These are phyloP conservation scores for Sporisorium graminicola DNA, from an alignment of 1,284 basidiomycete genomes.

Conservation along the genomic window DNA sequence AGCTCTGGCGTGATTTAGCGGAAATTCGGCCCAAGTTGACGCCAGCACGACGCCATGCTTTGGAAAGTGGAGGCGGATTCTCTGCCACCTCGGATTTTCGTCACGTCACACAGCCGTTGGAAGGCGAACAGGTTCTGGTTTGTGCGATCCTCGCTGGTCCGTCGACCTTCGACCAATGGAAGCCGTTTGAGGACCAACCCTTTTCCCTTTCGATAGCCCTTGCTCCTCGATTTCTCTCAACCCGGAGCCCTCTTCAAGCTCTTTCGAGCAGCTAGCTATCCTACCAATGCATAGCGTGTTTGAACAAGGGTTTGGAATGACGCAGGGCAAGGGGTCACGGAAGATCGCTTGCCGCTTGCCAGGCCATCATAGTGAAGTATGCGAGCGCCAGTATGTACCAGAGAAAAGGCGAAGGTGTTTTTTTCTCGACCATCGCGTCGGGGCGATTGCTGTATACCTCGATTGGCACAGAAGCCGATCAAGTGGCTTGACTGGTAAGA, in stretches of 20 bases:
- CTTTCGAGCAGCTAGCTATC: neutral
- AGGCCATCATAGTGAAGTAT: neutral
- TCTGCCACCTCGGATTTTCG: neutral
- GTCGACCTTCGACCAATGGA: conserved; percentile 9
- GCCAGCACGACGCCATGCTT: conserved; percentile 2
- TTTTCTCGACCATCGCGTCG: too few species aligned
- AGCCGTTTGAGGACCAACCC: conserved; percentile 19
- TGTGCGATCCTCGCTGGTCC: conserved; percentile 7
- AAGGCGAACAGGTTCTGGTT: conserved; percentile 23
- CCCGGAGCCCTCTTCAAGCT: neutral
- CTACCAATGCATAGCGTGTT: neutral
- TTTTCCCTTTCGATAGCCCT: too few species aligned
- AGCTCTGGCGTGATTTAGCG: neutral
- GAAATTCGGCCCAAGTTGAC: neutral
- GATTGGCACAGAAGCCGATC: conserved; percentile 4
- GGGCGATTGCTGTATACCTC: conserved; percentile 8
- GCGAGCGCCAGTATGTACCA: neutral
- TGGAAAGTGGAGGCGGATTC: too few species aligned
- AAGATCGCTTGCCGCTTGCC: neutral
- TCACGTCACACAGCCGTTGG: conserved; percentile 17
- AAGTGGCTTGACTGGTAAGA: neutral
- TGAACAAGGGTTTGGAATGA: neutral
- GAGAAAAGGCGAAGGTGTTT: neutral
- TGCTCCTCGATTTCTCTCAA: conserved; percentile 5
- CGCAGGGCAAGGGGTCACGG: neutral